A percentile compares a stretch with the other conserved stretches of the same genome.
Conservation (phyloP, 2,329 filamentous ascomycete genomes). For the Teratosphaeria gauchensis region DNA sequence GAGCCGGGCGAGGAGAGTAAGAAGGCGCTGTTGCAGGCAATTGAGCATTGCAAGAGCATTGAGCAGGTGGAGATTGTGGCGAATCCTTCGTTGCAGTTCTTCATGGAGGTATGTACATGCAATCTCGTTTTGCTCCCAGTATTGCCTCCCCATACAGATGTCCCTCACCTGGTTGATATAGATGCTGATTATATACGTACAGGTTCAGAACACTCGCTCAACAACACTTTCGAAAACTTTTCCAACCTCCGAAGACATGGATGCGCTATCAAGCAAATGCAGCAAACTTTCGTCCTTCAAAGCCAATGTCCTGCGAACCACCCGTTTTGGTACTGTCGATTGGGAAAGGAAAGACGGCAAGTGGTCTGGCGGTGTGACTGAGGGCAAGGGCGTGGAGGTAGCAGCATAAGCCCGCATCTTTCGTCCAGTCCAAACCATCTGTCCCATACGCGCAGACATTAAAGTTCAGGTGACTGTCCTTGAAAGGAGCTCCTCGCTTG, state of each 20-base stretch:
- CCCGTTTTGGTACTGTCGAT: slow-evolving; percentile 24
- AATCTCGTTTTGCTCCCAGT: not conserved
- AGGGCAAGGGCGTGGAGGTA: slow-evolving; percentile 6
- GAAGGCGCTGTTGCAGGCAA: slow-evolving; percentile 23
- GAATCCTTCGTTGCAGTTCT: slow-evolving; percentile 29
- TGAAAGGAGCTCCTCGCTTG: not conserved
- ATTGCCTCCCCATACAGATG: not conserved
- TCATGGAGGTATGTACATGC: slow-evolving; percentile 27
- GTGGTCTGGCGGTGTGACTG: slow-evolving; percentile 23
- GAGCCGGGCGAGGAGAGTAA: slow-evolving; percentile 27
- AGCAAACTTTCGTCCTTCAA: slow-evolving; percentile 28
- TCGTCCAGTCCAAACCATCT: not conserved
- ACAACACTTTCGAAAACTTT: slow-evolving; percentile 24
- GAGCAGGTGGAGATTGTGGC: slow-evolving; percentile 33
- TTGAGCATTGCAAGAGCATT: slow-evolving; percentile 23
- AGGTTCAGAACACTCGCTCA: slow-evolving; percentile 21
- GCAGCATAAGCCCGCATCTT: not conserved
- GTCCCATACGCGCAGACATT: not conserved
- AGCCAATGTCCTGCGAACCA: slow-evolving; percentile 28
- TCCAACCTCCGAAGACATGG: slow-evolving; percentile 27
- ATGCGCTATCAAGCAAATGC: slow-evolving; percentile 24
- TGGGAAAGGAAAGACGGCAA: slow-evolving; percentile 25
- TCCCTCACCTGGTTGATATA: not conserved
- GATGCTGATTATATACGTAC: slow-evolving; percentile 5
- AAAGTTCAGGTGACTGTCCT: not conserved